Conservation (phyloP, 345 rosid species). For the Populus nigra region DNA sequence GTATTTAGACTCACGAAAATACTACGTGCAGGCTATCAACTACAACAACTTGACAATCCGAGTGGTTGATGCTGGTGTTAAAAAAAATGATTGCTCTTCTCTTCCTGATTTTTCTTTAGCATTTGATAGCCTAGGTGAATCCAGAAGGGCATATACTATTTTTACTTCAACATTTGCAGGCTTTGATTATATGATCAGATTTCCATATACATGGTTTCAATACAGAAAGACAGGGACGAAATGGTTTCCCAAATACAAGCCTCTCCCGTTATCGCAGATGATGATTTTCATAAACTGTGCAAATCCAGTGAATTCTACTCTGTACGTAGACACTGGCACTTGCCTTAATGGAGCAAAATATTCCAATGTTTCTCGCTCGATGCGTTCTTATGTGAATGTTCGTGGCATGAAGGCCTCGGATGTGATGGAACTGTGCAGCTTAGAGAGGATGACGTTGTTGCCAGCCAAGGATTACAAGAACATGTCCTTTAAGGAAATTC, state of each 20-base stretch:
- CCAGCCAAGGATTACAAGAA: neutral
- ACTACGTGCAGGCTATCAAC: conserved; percentile 15
- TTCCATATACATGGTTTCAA: neutral
- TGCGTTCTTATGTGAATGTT: neutral
- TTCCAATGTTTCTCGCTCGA: neutral
- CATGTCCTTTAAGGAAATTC: conserved; percentile 1
- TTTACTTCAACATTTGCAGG: accelerated
- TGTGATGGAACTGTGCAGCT: conserved; percentile 1
- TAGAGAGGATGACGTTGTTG: neutral
- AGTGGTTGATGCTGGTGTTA: conserved; percentile 10
- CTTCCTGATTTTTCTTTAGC: conserved; percentile 2
- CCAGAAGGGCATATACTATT: neutral
- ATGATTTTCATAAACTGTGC: conserved; percentile 8
- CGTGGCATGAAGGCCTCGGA: neutral
- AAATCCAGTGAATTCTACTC: neutral
- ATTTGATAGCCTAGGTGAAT: neutral
- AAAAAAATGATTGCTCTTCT: conserved; percentile 6
- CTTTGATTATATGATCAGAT: too few relatives aligned
- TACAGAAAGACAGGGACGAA: neutral
- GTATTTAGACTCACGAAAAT: conserved; percentile 11
- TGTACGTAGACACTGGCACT: conserved; percentile 5
- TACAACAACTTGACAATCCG: conserved; percentile 12
- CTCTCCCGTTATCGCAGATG: neutral
- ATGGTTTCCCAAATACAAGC: neutral
- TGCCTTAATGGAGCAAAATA: neutral